Percentiles rank a stretch among this genome's conserved stretches.
Evolutionary conservation across 73 alveolate species (phyloP).

Genomic region (Uronychia setigera): DNA sequence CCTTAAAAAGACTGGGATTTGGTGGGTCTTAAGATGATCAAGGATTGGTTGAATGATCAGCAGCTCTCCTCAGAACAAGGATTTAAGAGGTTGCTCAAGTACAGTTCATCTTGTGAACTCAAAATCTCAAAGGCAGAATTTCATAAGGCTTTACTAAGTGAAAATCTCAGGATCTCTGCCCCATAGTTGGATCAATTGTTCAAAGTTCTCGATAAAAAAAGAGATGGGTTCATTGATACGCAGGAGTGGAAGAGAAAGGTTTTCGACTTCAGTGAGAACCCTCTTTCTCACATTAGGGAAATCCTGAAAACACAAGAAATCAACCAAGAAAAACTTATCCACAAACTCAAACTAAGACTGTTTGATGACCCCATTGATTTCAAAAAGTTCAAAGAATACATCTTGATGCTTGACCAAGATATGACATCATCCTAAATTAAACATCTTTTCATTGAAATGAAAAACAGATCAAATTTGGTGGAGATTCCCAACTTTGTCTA

Average conservation of each 20-base stretch:
- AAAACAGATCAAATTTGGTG: conserved; percentile 27
- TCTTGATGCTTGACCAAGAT: conserved; percentile 47
- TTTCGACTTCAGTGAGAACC: conserved; percentile 50
- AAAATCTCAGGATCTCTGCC: conserved; percentile 44
- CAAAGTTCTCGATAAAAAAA: conserved; percentile 40
- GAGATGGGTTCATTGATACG: conserved; percentile 58
- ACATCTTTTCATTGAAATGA: conserved; percentile 33
- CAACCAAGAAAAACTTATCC: conserved; percentile 45
- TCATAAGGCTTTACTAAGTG: conserved; percentile 17
- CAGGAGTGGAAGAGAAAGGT: conserved; percentile 62
- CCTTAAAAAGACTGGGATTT: background rate
- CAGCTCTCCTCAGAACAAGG: conserved; percentile 54
- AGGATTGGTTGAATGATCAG: conserved; percentile 66
- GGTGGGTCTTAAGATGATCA: conserved; percentile 20
- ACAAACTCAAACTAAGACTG: conserved; percentile 38
- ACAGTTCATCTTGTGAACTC: conserved; percentile 20
- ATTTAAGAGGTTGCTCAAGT: conserved; percentile 26
- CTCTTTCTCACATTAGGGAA: conserved; percentile 50
- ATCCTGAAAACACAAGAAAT: conserved; percentile 16
- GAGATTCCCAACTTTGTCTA: conserved; percentile 41
- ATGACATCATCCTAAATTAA: conserved; percentile 37
- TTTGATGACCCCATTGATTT: conserved; percentile 71
- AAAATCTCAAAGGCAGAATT: conserved; percentile 35
- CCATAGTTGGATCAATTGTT: conserved; percentile 56
- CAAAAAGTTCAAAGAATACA: conserved; percentile 33